Conservation (phyloP, 352 stramenopile species). For the Stephanocyclus meneghinianus region DNA sequence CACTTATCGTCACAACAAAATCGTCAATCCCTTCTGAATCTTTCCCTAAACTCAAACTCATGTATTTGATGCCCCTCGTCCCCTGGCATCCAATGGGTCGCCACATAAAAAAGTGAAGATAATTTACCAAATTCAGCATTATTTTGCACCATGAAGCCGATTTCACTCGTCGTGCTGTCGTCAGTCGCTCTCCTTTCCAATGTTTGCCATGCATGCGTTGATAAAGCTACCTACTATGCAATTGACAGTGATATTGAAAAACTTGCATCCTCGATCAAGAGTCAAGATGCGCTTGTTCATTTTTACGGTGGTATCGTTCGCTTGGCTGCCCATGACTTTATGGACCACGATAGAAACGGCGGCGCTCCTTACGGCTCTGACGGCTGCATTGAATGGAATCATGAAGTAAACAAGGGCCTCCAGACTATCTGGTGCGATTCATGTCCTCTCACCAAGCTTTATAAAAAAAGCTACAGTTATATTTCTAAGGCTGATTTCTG, state of each 20-base stretch:
- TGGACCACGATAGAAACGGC: constrained; percentile 16
- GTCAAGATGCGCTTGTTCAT: constrained; percentile 10
- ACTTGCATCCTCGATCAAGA: constrained; percentile 2
- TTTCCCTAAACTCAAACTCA: neutral
- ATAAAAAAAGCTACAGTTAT: constrained; percentile 35
- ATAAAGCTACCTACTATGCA: constrained; percentile 6
- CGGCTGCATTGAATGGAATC: constrained; percentile 14
- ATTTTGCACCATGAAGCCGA: neutral
- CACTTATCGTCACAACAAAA: neutral
- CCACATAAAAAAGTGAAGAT: neutral
- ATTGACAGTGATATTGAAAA: constrained; percentile 15
- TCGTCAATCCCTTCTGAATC: neutral
- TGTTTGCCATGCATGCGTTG: constrained; percentile 4
- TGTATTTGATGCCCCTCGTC: neutral
- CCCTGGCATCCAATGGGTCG: neutral
- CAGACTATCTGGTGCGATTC: constrained; percentile 39
- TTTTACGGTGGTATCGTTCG: constrained; percentile 15
- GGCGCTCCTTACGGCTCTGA: neutral
- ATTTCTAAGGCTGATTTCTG: constrained; percentile 37
- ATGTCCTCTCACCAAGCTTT: constrained; percentile 30
- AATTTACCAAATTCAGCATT: neutral
- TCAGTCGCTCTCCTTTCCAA: neutral
- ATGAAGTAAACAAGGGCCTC: constrained; percentile 11
- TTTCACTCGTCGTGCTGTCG: neutral
- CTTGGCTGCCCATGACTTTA: constrained; percentile 11